phyloP scores from a whole-genome alignment of 371 early-diverging fungal genomes.

The Polyrhizophydium stewartii region DNA sequence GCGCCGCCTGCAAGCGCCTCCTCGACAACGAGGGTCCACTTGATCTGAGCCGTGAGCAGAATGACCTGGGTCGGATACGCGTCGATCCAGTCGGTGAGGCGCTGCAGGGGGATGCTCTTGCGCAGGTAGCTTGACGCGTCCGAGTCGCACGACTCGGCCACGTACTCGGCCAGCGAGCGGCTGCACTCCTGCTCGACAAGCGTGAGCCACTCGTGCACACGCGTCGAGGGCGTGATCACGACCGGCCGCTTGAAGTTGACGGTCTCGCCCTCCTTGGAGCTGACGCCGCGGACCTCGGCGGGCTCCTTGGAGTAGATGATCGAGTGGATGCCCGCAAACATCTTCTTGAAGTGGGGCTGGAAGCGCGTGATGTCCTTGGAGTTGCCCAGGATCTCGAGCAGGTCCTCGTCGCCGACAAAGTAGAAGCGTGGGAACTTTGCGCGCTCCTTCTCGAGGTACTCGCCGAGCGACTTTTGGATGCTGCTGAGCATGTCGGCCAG shows the following conservation, averaged over 20 bases:
- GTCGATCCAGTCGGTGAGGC: constrained; percentile 84
- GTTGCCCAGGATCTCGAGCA: constrained; percentile 98
- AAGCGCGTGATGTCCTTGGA: constrained; percentile 91
- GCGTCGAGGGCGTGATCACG: constrained; percentile 73
- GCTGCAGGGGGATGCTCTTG: neutral
- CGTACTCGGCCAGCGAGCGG: constrained; percentile 73
- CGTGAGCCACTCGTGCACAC: constrained; percentile 96
- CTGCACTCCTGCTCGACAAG: constrained; percentile 93
- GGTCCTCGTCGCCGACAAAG: constrained; percentile 99
- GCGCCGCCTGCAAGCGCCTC: constrained; percentile 15
- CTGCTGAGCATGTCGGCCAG: constrained; percentile 87
- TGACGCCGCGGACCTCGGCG: constrained; percentile 73
- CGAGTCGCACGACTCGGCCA: constrained; percentile 56
- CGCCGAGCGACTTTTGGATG: constrained; percentile 97
- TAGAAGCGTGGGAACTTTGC: constrained; percentile 98
- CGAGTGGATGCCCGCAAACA: constrained; percentile 96
- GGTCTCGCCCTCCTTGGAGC: constrained; percentile 90
- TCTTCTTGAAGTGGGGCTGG: constrained; percentile 97
- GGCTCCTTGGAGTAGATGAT: constrained; percentile 73
- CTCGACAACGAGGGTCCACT: constrained; percentile 90
- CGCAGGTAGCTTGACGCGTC: neutral
- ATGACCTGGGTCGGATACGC: constrained; percentile 91
- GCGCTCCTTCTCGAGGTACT: constrained; percentile 95
- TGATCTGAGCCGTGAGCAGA: constrained; percentile 83
- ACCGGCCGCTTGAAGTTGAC: constrained; percentile 78